Evolutionary conservation across 1,284 basidiomycete genomes (phyloP), one percentile per base, ranked within the genome.

Genomic region (Tranzscheliella williamsii): DNA sequence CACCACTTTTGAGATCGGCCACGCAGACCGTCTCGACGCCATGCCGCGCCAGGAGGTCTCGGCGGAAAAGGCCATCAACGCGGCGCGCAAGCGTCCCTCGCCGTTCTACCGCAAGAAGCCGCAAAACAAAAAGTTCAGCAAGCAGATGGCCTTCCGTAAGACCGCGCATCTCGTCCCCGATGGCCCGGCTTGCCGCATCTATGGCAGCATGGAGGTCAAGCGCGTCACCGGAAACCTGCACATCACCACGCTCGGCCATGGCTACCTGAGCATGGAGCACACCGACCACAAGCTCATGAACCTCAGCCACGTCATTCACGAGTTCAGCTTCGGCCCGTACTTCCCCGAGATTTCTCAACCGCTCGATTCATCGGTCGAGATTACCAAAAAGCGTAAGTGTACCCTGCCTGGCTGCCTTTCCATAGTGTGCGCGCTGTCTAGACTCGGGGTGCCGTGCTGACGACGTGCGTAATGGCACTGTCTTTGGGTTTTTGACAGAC

Each of bases 341-440:
- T 97, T 96, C 81, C 94, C 94, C 1, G 88, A 92, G 41, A 97
- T 98, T 51, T 84, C 86, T 0, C 94, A 98, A 78, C 94, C 94
- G 3, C 83, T 98, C 26, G 94, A 97, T 72, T 58, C 48, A 11
- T 72, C 61, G 45, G 87, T 89, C 52, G 91, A 96, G 76, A 78
- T 87, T 1, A 87, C 93, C 0, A 78, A 85, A 26, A 83, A 91
- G 34, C 85, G 89, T 91, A 71, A 74, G 89, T 84, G 4, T 21
- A 16, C 24, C 3, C 15, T 13, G 11, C 2, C 15, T 15, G 26
- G n/a, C 9, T 17, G 30, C 22, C 17, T 13, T 29, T 3, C 34
- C n/a, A 23, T 35, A 36, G 20, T 41, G 24, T 21, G 26, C 26
- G n/a, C n/a, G 26, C 26, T 21, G 15, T 22, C 13, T 38, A 38